Evolutionary conservation across 2,329 filamentous ascomycete genomes (phyloP).

Genomic region (Verticillium zaregamsianum): DNA sequence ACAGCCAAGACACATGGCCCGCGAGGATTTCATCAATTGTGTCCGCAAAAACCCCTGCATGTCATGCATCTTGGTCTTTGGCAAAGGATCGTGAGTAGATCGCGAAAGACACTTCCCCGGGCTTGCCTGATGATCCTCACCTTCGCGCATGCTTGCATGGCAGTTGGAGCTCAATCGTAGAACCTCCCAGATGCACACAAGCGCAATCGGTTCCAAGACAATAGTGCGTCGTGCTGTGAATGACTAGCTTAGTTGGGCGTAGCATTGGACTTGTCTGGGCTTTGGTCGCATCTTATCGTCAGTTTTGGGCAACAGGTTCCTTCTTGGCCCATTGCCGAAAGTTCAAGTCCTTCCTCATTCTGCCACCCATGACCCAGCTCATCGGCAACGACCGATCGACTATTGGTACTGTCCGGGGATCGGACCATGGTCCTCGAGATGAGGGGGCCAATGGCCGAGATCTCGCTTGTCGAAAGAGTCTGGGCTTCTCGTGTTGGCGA

Average conservation of each 20-base stretch:
- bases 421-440: not conserved
- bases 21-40: no score
- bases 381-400: not conserved
- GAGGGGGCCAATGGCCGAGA: not conserved
- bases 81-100: no score
- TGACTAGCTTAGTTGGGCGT: not conserved
- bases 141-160: not conserved
- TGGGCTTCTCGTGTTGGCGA: not conserved
- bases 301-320: not conserved
- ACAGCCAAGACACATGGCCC: no score
- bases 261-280: not conserved
- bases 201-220: not conserved
- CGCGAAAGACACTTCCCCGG: no score
- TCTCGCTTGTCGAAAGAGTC: not conserved
- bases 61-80: no score
- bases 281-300: not conserved
- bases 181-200: not conserved
- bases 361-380: not conserved
- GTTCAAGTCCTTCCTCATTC: not conserved
- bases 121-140: not conserved
- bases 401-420: not conserved
- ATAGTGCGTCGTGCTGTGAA: not conserved
- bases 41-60: no score
- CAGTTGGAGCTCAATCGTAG: not conserved
- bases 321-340: not conserved